A percentile compares a stretch with the other conserved stretches of the same genome.
Evolutionary conservation across 768 basidiomycete genomes (phyloP).

Genomic region (Kwoniella europaea): DNA sequence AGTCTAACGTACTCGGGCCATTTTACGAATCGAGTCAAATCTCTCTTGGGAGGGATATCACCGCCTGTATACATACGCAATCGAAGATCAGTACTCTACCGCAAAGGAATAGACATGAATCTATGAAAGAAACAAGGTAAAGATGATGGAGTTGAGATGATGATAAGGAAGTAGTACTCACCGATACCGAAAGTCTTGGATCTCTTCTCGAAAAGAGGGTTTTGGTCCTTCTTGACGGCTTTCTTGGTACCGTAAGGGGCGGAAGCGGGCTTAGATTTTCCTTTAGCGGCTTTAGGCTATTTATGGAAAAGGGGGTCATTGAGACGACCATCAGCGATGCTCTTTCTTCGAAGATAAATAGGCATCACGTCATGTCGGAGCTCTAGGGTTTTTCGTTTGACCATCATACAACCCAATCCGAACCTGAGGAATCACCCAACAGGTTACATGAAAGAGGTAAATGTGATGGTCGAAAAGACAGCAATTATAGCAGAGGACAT

Average conservation of each 20-base stretch:
- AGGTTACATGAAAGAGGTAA: background rate
- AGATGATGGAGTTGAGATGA: background rate
- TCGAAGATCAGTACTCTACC: background rate
- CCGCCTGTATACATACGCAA: constrained; percentile 67
- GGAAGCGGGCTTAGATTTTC: constrained; percentile 59
- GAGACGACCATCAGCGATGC: constrained; percentile 55
- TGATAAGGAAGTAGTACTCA: constrained; percentile 58
- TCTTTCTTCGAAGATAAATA: constrained; percentile 14
- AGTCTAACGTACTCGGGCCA: constrained; percentile 99
- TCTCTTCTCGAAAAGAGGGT: constrained; percentile 90
- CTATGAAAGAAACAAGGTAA: too few relatives aligned
- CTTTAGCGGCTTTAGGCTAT: constrained; percentile 59
- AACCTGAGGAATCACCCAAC: constrained; percentile 39
- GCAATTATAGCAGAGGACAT: constrained; percentile 9
- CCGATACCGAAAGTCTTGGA: constrained; percentile 96
- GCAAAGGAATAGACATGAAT: background rate
- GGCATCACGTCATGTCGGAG: constrained; percentile 57
- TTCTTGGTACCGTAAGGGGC: constrained; percentile 65
- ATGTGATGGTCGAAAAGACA: background rate
- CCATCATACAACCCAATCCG: background rate
- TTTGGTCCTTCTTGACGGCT: constrained; percentile 76
- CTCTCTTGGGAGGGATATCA: constrained; percentile 84
- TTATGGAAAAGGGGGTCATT: constrained; percentile 51
- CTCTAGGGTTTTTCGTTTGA: constrained; percentile 38
- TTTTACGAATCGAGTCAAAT: constrained; percentile 96